Base-by-base conservation (phyloP, 805 yeast genomes). In the Suhomyces pyralidae region DNA sequence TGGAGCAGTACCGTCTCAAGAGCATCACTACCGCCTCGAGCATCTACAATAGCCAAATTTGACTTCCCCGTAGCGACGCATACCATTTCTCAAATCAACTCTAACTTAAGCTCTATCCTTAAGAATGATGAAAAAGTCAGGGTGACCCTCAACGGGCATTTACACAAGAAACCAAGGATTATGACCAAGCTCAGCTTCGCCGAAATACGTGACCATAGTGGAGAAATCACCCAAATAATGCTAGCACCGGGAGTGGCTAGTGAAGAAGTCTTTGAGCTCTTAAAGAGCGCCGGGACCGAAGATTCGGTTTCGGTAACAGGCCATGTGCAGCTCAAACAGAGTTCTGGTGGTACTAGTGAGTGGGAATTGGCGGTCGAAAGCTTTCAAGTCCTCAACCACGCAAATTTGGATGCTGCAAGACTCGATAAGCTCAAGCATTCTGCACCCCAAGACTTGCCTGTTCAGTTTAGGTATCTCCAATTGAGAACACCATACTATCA, bases 401-500 rank as follows among this genome's bases (percentile, higher is more conserved):
- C 96, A 5, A 81, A 80, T 58, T 74, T 81, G 42, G 78, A 81
- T 24, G 89, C 92, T 0, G 79, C 94, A 1, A 86, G 90, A 53
- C 70, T 92, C 46, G 85, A 82, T 49, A 78, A 81, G 32, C 71
- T 85, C 51, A 84, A 83, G 56, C 76, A 78, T 19, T 61, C 72
- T 0, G 55, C 58, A 22, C 81, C 84, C 0, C 71, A 75, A 14
- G 84, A 78, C 4, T 83, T 85, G 69, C 97, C 97, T 0, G 85
- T 90, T 3, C 87, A 90, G 62, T 84, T 82, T 60, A 75, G 98
- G 54, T 92, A 86, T 63, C 72, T 94, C 48, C 97, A 93, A 65
- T 70, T 93, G 47, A 76, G 99, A 48, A 78, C 77, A 10, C 80
- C 80, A 0, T 70, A 62, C 49, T 83, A 71, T 55, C 96, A 88